phyloP scores from a whole-genome alignment of 2,329 filamentous ascomycete species.

The Graphiopsis chlorocephala region DNA sequence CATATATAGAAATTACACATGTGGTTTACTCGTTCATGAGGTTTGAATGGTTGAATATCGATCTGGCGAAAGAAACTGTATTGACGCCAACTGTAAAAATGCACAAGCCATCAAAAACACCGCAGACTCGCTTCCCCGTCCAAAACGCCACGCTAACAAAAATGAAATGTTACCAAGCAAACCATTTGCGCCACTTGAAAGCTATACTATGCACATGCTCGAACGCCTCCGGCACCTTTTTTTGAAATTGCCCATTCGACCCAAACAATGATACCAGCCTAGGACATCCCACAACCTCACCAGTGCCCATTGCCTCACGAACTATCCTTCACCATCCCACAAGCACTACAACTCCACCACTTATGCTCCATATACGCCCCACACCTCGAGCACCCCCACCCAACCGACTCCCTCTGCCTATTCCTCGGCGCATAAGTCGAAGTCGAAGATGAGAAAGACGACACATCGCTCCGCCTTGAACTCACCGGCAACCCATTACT shows the following conservation, averaged over 20 bases:
- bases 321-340: conserved; percentile 56
- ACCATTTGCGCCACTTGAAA: not conserved
- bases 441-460: not conserved
- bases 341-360: conserved; percentile 63
- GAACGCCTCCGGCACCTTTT: not conserved
- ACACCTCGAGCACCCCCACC: conserved; percentile 59
- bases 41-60: too few relatives aligned
- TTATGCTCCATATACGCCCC: conserved; percentile 62
- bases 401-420: conserved; percentile 48
- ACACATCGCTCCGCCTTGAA: not conserved
- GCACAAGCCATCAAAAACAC: not conserved
- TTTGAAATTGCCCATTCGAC: not conserved
- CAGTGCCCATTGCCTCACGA: not conserved
- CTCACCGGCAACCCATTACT: conserved; percentile 6
- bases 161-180: not conserved
- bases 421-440: conserved; percentile 29
- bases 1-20: too few relatives aligned
- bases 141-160: not conserved
- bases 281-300: not conserved
- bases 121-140: not conserved
- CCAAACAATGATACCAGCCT: not conserved
- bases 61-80: too few relatives aligned
- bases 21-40: too few relatives aligned
- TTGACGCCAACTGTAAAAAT: too few relatives aligned
- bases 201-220: not conserved